Percentiles rank a stretch among this genome's conserved stretches.
Conservation (phyloP, 768 basidiomycete species). For the Coprinopsis sp. region DNA sequence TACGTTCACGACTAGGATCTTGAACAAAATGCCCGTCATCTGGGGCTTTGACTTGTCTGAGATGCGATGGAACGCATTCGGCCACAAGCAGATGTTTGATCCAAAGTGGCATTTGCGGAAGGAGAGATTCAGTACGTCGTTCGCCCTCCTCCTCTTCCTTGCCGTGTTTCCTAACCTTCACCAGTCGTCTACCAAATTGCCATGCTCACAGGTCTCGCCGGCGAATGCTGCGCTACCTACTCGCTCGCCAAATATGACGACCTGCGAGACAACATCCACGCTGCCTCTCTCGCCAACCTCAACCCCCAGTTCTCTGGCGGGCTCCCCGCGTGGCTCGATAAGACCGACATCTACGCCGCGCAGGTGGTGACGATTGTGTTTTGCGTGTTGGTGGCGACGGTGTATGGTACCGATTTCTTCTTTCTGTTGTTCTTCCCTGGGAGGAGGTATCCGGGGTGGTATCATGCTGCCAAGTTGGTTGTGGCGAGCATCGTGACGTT, state of each 20-base stretch:
- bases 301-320: too few species aligned
- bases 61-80: slow-evolving; percentile 30
- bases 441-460: slow-evolving; percentile 29
- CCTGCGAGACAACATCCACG: slow-evolving; percentile 24
- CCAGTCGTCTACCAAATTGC: slow-evolving; percentile 16
- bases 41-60: slow-evolving; percentile 33
- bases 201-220: slow-evolving; percentile 28
- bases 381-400: slow-evolving; percentile 30
- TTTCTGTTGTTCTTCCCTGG: slow-evolving; percentile 32
- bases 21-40: slow-evolving; percentile 23
- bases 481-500: slow-evolving; percentile 21
- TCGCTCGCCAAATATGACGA: slow-evolving; percentile 31
- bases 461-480: slow-evolving; percentile 17
- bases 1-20: background rate
- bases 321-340: slow-evolving; percentile 21
- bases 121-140: slow-evolving; percentile 26
- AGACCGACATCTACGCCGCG: slow-evolving; percentile 27
- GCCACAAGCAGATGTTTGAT: slow-evolving; percentile 27
- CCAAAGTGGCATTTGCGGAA: slow-evolving; percentile 27
- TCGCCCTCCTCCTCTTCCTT: background rate
- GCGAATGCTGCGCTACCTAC: slow-evolving; percentile 34
- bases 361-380: slow-evolving; percentile 27
- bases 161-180: background rate
- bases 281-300: too few species aligned
- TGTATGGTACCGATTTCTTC: slow-evolving; percentile 34